A percentile compares a stretch with the other conserved stretches of the same genome.
phyloP scores from a whole-genome alignment of 2,329 filamentous ascomycete species.

The Fusarium sp. region DNA sequence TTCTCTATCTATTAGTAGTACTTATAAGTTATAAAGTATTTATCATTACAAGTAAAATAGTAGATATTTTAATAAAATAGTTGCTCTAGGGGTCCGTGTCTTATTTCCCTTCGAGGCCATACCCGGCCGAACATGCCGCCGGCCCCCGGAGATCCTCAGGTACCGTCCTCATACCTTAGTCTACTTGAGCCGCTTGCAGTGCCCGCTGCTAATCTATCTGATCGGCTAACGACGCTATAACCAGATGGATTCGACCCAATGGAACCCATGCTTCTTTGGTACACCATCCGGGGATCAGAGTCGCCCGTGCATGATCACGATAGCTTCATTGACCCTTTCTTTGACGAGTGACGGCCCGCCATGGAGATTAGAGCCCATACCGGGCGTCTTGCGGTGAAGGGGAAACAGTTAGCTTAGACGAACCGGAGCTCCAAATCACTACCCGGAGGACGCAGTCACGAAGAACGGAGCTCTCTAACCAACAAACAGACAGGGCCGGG shows the following conservation, averaged over 20 bases:
- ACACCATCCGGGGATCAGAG: slow-evolving; percentile 33
- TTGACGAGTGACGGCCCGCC: slow-evolving; percentile 24
- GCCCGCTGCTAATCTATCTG: background rate
- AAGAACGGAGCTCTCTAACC: slow-evolving; percentile 3
- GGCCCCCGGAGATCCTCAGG: slow-evolving; percentile 27
- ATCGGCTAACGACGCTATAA: slow-evolving; percentile 8
- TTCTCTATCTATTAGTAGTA: too few species aligned
- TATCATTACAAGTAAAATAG: too few species aligned
- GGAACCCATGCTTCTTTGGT: slow-evolving; percentile 8
- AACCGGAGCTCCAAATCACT: slow-evolving; percentile 20
- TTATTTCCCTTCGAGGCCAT: too few species aligned
- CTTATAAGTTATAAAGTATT: too few species aligned
- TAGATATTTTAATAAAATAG: too few species aligned
- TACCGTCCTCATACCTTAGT: slow-evolving; percentile 14
- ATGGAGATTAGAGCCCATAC: slow-evolving; percentile 22
- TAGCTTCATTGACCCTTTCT: slow-evolving; percentile 32
- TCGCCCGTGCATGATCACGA: slow-evolving; percentile 41
- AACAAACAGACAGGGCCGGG: background rate
- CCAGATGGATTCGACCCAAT: slow-evolving; percentile 7
- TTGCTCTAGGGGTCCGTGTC: too few species aligned
- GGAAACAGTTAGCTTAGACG: slow-evolving; percentile 12
- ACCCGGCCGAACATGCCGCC: slow-evolving; percentile 33
- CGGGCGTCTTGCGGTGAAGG: slow-evolving; percentile 34
- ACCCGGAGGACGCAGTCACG: slow-evolving; percentile 11
- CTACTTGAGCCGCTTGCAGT: slow-evolving; percentile 7